These are phyloP conservation scores for Imleria badia DNA, from an alignment of 768 basidiomycete genomes.

Conservation along the genomic window DNA sequence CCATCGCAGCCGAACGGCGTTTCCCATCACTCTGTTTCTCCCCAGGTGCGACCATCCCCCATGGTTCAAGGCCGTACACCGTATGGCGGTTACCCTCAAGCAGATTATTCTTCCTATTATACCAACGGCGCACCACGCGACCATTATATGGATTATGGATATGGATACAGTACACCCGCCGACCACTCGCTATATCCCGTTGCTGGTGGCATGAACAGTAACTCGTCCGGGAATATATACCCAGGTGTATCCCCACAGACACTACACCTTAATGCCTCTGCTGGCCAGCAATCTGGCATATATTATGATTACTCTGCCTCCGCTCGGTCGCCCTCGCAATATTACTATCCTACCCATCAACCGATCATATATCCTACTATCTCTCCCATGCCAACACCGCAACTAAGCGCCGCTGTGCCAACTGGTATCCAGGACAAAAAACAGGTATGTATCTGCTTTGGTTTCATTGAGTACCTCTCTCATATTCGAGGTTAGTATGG, in stretches of 20 bases:
- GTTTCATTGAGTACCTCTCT: slow-evolving; percentile 7
- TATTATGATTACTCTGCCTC: slow-evolving; percentile 59
- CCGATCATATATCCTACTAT: slow-evolving; percentile 57
- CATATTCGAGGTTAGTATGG: slow-evolving; percentile 35
- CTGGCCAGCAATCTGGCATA: slow-evolving; percentile 49
- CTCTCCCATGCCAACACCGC: slow-evolving; percentile 54
- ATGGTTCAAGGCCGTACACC: slow-evolving; percentile 45
- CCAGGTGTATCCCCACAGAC: slow-evolving; percentile 42
- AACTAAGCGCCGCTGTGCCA: slow-evolving; percentile 41
- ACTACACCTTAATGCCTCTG: slow-evolving; percentile 41
- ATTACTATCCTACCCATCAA: slow-evolving; percentile 58
- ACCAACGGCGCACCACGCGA: slow-evolving; percentile 48
- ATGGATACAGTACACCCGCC: slow-evolving; percentile 50
- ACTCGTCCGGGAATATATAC: slow-evolving; percentile 49
- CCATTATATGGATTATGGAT: slow-evolving; percentile 54
- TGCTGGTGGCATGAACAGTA: slow-evolving; percentile 44
- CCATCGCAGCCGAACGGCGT: slow-evolving; percentile 30
- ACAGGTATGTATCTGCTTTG: slow-evolving; percentile 43
- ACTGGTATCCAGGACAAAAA: slow-evolving; percentile 53
- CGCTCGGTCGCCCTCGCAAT: slow-evolving; percentile 54
- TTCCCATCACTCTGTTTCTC: slow-evolving; percentile 31
- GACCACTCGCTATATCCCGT: slow-evolving; percentile 53
- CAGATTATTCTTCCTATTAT: slow-evolving; percentile 65
- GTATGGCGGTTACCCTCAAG: slow-evolving; percentile 51
- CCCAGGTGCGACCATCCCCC: slow-evolving; percentile 43